A percentile compares a stretch with the other conserved stretches of the same genome.
Evolutionary conservation across 805 yeast species (phyloP).

Genomic region (Metschnikowia continentalis): DNA sequence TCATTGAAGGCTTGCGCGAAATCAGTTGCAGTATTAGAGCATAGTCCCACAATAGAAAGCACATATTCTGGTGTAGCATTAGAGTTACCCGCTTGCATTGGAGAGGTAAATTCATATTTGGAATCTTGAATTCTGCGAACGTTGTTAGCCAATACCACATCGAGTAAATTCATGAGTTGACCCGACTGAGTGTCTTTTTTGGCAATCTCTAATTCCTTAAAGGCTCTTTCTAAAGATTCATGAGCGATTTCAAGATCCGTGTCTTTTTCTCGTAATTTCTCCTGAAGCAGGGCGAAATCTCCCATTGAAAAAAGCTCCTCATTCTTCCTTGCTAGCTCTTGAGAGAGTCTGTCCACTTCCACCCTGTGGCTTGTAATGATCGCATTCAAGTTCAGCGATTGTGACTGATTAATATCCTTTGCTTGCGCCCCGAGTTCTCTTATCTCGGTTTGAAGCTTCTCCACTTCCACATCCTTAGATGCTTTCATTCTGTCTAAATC

Average conservation of each 20-base stretch:
- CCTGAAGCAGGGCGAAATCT: constrained; percentile 32
- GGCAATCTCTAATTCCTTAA: constrained; percentile 52
- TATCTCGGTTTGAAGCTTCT: constrained; percentile 58
- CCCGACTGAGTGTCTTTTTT: constrained; percentile 46
- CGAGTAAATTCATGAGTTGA: constrained; percentile 53
- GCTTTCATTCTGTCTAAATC: constrained; percentile 72
- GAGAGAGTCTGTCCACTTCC: constrained; percentile 53
- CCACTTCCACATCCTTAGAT: constrained; percentile 60
- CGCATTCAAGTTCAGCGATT: constrained; percentile 58
- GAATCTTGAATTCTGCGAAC: constrained; percentile 71
- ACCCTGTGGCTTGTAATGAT: constrained; percentile 58
- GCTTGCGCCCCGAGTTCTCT: constrained; percentile 57
- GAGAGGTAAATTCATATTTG: constrained; percentile 64
- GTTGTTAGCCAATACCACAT: constrained; percentile 66
- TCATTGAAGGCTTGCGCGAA: constrained; percentile 75
- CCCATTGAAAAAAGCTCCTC: constrained; percentile 20
- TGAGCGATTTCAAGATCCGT: constrained; percentile 75
- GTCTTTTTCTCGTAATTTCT: constrained; percentile 59
- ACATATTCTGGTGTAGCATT: constrained; percentile 69
- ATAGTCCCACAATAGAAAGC: constrained; percentile 64
- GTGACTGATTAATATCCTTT: constrained; percentile 56
- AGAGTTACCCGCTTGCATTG: constrained; percentile 79
- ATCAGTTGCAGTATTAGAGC: constrained; percentile 68
- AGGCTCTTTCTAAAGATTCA: constrained; percentile 73
- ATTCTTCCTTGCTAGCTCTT: constrained; percentile 28